Conservation (phyloP, 1,284 basidiomycete species). For the Sutorius eximius region DNA sequence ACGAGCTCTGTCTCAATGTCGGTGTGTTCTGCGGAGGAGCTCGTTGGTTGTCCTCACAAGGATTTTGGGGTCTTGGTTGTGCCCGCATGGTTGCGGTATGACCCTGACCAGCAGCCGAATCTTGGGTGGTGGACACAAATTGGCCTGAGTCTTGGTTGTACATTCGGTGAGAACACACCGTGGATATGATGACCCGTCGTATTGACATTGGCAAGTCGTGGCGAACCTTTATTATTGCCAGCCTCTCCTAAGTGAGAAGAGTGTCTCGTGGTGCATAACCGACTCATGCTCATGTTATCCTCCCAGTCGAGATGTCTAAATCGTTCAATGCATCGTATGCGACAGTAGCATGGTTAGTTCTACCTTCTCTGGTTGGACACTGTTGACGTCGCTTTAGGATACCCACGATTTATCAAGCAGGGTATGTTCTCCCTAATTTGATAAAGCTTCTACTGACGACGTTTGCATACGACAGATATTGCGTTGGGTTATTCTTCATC, state of each 20-base stretch:
- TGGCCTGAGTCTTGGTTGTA: slow-evolving; percentile 65
- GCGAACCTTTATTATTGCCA: slow-evolving; percentile 75
- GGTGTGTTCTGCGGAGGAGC: background rate
- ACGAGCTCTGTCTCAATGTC: background rate
- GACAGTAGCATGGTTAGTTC: slow-evolving; percentile 51
- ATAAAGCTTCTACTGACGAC: background rate
- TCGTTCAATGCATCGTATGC: slow-evolving; percentile 58
- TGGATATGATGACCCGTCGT: slow-evolving; percentile 30
- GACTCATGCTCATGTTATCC: slow-evolving; percentile 1
- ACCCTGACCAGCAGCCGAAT: slow-evolving; percentile 53
- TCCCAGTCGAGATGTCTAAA: slow-evolving; percentile 52
- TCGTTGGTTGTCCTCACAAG: slow-evolving; percentile 3
- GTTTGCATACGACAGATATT: slow-evolving; percentile 43
- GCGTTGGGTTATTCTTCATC: slow-evolving; percentile 58
- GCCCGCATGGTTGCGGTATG: slow-evolving; percentile 57
- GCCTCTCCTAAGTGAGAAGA: slow-evolving; percentile 59
- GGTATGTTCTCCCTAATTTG: slow-evolving; percentile 32
- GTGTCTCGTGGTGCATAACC: background rate
- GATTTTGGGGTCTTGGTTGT: slow-evolving; percentile 69
- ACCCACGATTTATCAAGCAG: slow-evolving; percentile 50
- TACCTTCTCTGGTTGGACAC: background rate
- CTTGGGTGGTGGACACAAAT: slow-evolving; percentile 61
- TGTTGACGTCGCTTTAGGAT: slow-evolving; percentile 36
- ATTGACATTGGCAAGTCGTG: slow-evolving; percentile 39
- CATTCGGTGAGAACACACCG: slow-evolving; percentile 37